Conservation (phyloP, 805 yeast genomes). For the Kodamaea kakaduensis region DNA sequence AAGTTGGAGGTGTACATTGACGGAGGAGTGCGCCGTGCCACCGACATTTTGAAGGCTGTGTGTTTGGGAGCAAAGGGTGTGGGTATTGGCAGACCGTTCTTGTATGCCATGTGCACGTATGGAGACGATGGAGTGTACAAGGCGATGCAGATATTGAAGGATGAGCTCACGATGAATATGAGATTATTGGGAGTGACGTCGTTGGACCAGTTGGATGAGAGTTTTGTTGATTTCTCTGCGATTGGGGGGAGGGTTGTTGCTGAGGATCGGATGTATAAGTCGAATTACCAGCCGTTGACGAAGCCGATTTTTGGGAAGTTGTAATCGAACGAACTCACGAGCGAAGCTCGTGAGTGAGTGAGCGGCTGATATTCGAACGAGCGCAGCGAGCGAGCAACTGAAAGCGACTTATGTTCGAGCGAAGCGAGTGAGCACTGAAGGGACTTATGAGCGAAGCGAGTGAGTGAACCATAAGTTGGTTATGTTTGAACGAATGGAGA, state of each 20-base stretch:
- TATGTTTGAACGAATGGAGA: too few species aligned
- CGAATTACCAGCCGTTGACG: conserved; percentile 54
- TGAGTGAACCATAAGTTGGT: too few species aligned
- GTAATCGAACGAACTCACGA: not conserved
- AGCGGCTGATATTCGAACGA: not conserved
- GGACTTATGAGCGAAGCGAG: too few species aligned
- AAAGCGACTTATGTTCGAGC: too few species aligned
- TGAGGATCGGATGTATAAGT: conserved; percentile 50
- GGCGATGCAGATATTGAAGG: conserved; percentile 58
- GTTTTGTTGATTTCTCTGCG: conserved; percentile 27
- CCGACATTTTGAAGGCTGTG: conserved; percentile 72
- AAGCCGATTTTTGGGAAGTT: conserved; percentile 42
- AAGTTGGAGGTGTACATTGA: conserved; percentile 65
- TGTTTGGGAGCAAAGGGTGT: conserved; percentile 74
- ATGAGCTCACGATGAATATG: conserved; percentile 63
- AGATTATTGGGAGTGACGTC: conserved; percentile 57
- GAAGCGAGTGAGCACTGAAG: too few species aligned
- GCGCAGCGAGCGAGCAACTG: too few species aligned
- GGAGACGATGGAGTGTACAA: conserved; percentile 70
- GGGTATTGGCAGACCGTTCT: conserved; percentile 73
- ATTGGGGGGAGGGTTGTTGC: conserved; percentile 38
- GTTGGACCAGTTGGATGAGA: conserved; percentile 32
- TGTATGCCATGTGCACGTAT: conserved; percentile 75
- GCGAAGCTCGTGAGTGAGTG: conserved; percentile 2
- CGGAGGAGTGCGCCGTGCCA: conserved; percentile 75